Evolutionary conservation across 108 stramenopile species (phyloP).

Genomic region (Fragilariopsis cylindrus): DNA sequence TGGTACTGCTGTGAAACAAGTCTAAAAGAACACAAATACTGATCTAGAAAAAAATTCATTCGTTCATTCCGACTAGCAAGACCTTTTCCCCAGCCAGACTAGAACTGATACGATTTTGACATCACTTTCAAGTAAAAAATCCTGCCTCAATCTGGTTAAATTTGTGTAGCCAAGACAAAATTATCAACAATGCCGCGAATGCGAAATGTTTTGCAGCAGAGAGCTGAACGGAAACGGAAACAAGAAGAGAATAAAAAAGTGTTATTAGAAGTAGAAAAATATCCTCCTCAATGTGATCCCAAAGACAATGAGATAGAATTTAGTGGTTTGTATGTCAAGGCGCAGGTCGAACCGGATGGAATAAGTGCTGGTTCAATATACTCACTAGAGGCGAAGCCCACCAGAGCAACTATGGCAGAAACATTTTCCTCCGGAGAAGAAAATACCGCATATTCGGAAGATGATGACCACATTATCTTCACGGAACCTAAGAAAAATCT

Average conservation of each 20-base stretch:
- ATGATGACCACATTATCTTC: not conserved
- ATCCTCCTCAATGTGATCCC: not conserved
- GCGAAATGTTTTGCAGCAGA: not conserved
- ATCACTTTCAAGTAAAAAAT: too few relatives aligned
- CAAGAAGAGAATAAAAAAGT: constrained; percentile 2
- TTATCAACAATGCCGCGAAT: not conserved
- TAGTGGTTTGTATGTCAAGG: not conserved
- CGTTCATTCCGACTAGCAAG: too few relatives aligned
- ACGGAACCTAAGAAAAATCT: too few relatives aligned
- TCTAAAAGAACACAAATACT: too few relatives aligned
- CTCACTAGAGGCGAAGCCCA: constrained; percentile 23
- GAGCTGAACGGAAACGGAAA: constrained; percentile 4
- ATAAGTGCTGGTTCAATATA: not conserved
- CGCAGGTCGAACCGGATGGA: constrained; percentile 3
- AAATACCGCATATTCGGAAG: constrained; percentile 1
- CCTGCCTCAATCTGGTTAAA: too few relatives aligned
- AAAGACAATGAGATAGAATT: not conserved
- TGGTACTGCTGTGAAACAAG: too few relatives aligned
- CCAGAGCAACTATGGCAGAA: constrained; percentile 26
- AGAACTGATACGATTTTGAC: too few relatives aligned
- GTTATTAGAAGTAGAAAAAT: not conserved
- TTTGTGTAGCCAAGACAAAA: too few relatives aligned
- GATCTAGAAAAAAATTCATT: too few relatives aligned
- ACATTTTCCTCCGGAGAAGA: constrained; percentile 29
- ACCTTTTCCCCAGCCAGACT: too few relatives aligned